phyloP scores from a whole-genome alignment of 2,329 filamentous ascomycete species.

The Stemphylium vesicarium region DNA sequence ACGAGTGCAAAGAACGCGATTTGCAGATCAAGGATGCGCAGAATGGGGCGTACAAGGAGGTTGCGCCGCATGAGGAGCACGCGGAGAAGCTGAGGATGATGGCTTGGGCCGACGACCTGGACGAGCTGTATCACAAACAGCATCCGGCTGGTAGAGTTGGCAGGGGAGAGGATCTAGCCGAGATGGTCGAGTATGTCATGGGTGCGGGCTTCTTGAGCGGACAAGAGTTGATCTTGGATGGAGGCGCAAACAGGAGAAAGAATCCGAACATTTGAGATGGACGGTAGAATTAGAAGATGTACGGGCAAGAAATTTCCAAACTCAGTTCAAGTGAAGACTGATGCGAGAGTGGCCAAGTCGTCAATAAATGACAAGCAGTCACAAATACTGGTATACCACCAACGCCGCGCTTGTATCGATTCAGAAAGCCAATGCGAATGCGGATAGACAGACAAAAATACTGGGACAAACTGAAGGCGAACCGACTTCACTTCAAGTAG shows the following conservation, averaged over 20 bases:
- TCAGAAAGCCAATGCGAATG: not conserved
- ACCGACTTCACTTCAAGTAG: constrained; percentile 38
- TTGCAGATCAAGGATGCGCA: constrained; percentile 40
- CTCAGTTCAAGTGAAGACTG: not conserved
- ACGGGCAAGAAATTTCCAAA: too few relatives aligned
- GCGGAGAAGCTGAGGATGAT: constrained; percentile 20
- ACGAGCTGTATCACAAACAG: constrained; percentile 55
- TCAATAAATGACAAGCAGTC: not conserved
- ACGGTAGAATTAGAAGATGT: not conserved
- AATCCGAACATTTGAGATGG: constrained; percentile 25
- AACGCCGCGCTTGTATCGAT: constrained; percentile 9
- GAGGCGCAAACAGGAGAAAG: constrained; percentile 32
- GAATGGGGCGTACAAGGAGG: constrained; percentile 23
- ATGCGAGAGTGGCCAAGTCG: not conserved
- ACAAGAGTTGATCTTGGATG: constrained; percentile 30
- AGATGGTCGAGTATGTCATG: constrained; percentile 51
- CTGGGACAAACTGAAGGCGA: not conserved
- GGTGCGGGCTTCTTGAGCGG: constrained; percentile 51
- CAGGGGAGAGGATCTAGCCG: constrained; percentile 55
- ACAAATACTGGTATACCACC: constrained; percentile 2
- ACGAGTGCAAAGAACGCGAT: constrained; percentile 52
- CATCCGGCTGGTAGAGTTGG: constrained; percentile 58
- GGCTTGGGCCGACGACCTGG: constrained; percentile 55
- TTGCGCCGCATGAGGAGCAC: constrained; percentile 25
- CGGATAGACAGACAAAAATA: not conserved